phyloP scores from a whole-genome alignment of 208 protist genomes.

The Plasmodiophora brassicae region DNA sequence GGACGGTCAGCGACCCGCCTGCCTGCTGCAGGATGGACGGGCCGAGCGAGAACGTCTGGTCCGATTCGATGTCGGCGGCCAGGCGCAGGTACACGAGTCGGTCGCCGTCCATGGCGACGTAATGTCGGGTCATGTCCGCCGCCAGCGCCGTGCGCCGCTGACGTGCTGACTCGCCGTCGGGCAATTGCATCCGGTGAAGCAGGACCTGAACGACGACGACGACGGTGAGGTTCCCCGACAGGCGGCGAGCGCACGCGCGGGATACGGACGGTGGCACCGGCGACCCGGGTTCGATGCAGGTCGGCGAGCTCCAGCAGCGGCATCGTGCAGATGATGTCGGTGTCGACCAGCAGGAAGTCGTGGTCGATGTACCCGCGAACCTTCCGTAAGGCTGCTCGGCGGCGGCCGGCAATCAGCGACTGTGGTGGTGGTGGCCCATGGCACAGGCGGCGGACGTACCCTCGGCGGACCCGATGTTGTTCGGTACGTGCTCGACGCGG shows the following conservation, averaged over 20 bases:
- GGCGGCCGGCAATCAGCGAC: too few species aligned
- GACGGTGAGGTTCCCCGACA: neutral
- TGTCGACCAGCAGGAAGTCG: neutral
- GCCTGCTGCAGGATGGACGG: neutral
- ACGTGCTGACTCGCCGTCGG: neutral
- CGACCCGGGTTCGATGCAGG: neutral
- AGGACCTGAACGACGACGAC: neutral
- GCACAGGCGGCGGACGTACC: neutral
- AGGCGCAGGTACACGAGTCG: neutral
- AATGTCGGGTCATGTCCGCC: neutral
- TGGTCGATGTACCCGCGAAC: neutral
- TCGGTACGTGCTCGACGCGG: neutral
- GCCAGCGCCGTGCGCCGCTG: neutral
- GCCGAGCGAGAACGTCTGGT: neutral
- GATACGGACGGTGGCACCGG: neutral
- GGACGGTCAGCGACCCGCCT: neutral
- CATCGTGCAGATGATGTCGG: neutral
- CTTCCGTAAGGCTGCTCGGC: neutral
- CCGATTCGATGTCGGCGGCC: neutral
- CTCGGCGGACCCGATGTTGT: neutral
- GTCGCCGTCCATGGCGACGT: conserved; percentile 8
- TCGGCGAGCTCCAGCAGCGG: neutral
- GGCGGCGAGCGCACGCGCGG: neutral
- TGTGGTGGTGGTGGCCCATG: too few species aligned
- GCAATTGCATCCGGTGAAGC: neutral